Conservation (phyloP, 2,329 filamentous ascomycete genomes). For the Delphinella strobiligena region DNA sequence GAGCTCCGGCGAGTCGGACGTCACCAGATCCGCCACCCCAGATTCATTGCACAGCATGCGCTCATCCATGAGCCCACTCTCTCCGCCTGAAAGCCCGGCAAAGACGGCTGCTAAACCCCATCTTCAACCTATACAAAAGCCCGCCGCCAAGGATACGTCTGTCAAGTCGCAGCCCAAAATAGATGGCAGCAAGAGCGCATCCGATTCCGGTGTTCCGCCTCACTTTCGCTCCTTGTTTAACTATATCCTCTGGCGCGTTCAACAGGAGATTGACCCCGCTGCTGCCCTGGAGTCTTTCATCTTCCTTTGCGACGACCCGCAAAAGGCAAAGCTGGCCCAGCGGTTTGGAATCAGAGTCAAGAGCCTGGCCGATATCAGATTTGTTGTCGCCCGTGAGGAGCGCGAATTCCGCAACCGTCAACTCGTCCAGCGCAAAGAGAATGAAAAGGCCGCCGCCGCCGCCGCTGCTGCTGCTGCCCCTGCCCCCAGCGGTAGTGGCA, state of each 20-base stretch:
- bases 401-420: constrained; percentile 31
- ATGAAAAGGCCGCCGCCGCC: constrained; percentile 2
- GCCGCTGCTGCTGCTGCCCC: constrained; percentile 1
- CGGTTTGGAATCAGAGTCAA: constrained; percentile 39
- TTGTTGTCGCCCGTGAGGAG: constrained; percentile 36
- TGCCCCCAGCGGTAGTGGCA: too few species aligned
- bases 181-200: too few species aligned
- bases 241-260: constrained; percentile 39
- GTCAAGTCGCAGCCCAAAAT: too few species aligned
- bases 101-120: constrained; percentile 15
- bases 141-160: constrained; percentile 1
- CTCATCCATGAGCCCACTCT: constrained; percentile 21
- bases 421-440: constrained; percentile 15
- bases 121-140: constrained; percentile 4
- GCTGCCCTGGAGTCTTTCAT: constrained; percentile 39
- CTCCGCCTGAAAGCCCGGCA: constrained; percentile 20
- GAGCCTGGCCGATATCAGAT: constrained; percentile 37
- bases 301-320: constrained; percentile 37
- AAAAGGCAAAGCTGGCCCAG: constrained; percentile 33
- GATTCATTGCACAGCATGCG: constrained; percentile 27
- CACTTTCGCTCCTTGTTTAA: constrained; percentile 35
- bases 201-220: constrained; percentile 4
- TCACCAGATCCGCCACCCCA: constrained; percentile 25
- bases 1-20: constrained; percentile 31
- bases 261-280: constrained; percentile 35